Percentiles rank a stretch among this genome's conserved stretches.
phyloP scores from a whole-genome alignment of 345 rosid species.

The Eucalyptus fibrosa region DNA sequence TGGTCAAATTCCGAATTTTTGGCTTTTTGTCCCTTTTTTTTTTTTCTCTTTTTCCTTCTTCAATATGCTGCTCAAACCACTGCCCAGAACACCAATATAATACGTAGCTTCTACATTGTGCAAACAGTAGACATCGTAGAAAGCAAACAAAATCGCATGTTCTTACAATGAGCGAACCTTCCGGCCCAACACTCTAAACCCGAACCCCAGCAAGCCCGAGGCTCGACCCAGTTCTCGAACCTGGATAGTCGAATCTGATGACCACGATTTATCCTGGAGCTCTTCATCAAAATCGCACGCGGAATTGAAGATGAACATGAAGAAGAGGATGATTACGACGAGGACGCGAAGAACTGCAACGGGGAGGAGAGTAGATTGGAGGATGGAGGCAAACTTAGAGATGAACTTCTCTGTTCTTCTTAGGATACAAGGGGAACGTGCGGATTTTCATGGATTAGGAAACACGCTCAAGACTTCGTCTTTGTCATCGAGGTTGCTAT shows the following conservation, averaged over 20 bases:
- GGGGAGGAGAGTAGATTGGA: neutral
- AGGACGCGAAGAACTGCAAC: fast-evolving
- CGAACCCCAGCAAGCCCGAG: neutral
- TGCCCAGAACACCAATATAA: neutral
- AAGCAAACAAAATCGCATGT: neutral
- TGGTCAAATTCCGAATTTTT: neutral
- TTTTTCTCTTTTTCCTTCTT: neutral
- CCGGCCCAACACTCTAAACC: neutral
- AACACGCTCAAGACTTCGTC: neutral
- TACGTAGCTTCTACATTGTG: fast-evolving
- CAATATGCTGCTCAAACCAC: neutral
- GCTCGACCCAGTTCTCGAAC: neutral
- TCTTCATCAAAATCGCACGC: neutral
- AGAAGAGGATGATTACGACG: neutral
- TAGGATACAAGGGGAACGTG: neutral
- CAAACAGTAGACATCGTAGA: neutral
- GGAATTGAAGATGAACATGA: neutral
- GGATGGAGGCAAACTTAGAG: neutral
- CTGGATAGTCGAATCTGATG: neutral
- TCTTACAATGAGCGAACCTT: neutral
- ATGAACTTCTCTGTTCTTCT: neutral
- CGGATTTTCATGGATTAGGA: neutral
- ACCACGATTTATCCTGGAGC: fast-evolving
- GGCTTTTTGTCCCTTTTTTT: fast-evolving
- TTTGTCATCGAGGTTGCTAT: neutral